Evolutionary conservation across 805 yeast species (phyloP).

Genomic region (Metschnikowia proteae): DNA sequence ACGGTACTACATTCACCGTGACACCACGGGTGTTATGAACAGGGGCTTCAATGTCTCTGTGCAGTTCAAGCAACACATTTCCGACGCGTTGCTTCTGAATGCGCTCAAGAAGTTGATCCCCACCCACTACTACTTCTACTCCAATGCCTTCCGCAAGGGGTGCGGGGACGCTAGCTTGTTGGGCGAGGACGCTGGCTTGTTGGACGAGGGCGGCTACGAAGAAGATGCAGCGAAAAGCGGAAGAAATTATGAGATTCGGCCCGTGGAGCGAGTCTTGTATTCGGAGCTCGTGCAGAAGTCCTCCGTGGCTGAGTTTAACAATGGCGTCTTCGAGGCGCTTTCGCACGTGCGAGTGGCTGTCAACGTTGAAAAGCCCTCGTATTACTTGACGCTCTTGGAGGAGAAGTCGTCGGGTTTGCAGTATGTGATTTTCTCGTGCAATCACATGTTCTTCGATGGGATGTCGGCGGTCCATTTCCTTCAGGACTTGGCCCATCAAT

Average conservation of each 20-base stretch:
- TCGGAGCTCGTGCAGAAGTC: constrained; percentile 9
- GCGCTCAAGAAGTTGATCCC: constrained; percentile 12
- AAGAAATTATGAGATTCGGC: constrained; percentile 7
- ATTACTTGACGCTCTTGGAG: constrained; percentile 3
- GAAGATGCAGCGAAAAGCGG: constrained; percentile 5
- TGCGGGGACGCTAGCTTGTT: not conserved
- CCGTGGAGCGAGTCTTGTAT: constrained; percentile 6
- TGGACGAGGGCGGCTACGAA: not conserved
- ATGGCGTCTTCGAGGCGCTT: constrained; percentile 1
- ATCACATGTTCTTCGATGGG: constrained; percentile 17
- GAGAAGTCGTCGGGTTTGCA: constrained; percentile 4
- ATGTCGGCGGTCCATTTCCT: constrained; percentile 10
- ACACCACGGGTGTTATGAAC: constrained; percentile 10
- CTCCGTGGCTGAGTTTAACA: constrained; percentile 4
- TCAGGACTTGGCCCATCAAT: constrained; percentile 9
- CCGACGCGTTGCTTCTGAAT: constrained; percentile 9
- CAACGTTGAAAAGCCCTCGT: constrained; percentile 8
- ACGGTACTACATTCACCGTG: constrained; percentile 14
- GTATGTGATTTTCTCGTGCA: constrained; percentile 11
- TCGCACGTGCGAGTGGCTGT: constrained; percentile 7
- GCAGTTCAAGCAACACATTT: constrained; percentile 3
- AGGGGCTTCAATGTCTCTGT: constrained; percentile 14
- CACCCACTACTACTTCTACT: constrained; percentile 7
- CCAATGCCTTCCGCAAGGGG: constrained; percentile 10
- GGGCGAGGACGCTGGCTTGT: not conserved